Base-by-base conservation (phyloP, 768 basidiomycete genomes). In the Amanita fuliginea region DNA sequence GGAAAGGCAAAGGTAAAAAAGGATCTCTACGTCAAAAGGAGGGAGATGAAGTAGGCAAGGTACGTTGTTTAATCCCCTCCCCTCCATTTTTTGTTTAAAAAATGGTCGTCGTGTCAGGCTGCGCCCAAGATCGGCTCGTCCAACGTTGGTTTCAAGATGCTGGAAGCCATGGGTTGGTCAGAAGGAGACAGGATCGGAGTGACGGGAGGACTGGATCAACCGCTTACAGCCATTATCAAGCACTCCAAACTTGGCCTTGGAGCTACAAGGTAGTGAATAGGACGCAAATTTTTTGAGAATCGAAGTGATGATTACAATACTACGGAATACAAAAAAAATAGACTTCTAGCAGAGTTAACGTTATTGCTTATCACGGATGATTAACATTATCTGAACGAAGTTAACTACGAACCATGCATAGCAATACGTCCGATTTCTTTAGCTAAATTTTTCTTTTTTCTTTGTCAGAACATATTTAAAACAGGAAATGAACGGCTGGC, bases 111-210 rank as follows among this genome's bases (percentile, higher is more conserved):
- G n/a, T 54, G 7, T 13, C 59, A 86, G 74, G 81, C 82, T 42
- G 90, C 89, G 11, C 86, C 86, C 1, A 90, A 83, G 67, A 84
- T 97, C 47, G 82, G 77, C 11, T 70, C 76, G 54, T 68, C 77
- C 2, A 97, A 97, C 56, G 59, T 93, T 44, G 95, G 95, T 0
- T 96, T 95, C 69, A 78, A 67, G 67, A 77, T 98, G 79, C 62
- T 97, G 54, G 80, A 83, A 13, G 71, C 76, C 53, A 96, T 97
- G 94, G 94, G 94, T 36, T 95, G 92, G 92, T 62, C 77, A 3
- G 87, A 91, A 57, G 92, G 92, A 0, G 73, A 79, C 36, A 68
- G 75, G 10, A 92, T 95, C 56, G 92, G 92, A 0, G 59, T 65
- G 5, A 68, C 73, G 6, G 76, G 67, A 28, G 89, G 89, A 0